A percentile compares a stretch with the other conserved stretches of the same genome.
Evolutionary conservation across 2,329 filamentous ascomycete genomes (phyloP).

Genomic region (Cladosporium sphaerospermum): DNA sequence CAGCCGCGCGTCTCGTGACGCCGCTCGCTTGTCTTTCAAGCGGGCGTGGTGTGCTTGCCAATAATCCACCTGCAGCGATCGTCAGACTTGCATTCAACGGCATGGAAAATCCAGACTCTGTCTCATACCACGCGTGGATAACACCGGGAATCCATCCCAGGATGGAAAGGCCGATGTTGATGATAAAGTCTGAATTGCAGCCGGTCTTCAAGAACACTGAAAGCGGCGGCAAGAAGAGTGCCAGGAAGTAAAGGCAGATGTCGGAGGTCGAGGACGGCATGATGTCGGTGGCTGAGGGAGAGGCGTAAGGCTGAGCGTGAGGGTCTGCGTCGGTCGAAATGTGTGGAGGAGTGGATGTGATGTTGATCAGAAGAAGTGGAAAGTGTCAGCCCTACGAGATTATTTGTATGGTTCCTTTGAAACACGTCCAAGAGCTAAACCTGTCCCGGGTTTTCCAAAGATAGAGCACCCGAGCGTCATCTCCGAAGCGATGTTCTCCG

Average conservation of each 20-base stretch:
- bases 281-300: not conserved
- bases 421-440: not conserved
- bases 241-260: constrained; percentile 51
- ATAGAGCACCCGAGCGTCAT: constrained; percentile 1
- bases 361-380: not conserved
- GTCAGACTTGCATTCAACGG: constrained; percentile 1
- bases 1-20: too few species aligned
- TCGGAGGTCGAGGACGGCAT: constrained; percentile 14
- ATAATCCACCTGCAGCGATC: constrained; percentile 11
- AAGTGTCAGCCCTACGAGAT: constrained; percentile 6
- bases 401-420: constrained; percentile 3
- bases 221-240: constrained; percentile 80
- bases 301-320: constrained; percentile 6
- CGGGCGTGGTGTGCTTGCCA: constrained; percentile 9
- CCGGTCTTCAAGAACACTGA: constrained; percentile 48
- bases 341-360: not conserved
- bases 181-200: constrained; percentile 43
- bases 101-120: not conserved
- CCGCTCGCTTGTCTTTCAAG: not conserved
- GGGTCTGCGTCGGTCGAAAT: not conserved
- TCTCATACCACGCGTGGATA: constrained; percentile 37
- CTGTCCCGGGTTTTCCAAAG: not conserved
- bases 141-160: constrained; percentile 65
- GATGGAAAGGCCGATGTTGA: constrained; percentile 42
- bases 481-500: not conserved